Evolutionary conservation across 176 grass and related monocot species (phyloP).

Genomic region (Eleusine coracana): DNA sequence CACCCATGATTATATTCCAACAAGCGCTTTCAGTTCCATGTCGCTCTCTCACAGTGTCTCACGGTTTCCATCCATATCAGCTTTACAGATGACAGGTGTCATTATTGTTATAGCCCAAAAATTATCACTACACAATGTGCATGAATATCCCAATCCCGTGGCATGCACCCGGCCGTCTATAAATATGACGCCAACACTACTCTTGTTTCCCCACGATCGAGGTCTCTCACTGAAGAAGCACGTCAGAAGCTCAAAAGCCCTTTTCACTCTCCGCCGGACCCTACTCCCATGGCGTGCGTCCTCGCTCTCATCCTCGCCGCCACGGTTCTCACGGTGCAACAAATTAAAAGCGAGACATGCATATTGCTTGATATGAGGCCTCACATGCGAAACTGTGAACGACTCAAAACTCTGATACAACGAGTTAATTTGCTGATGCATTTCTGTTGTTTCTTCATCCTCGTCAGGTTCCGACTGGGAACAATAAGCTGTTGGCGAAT

Average conservation of each 20-base stretch:
- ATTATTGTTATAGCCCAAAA: background rate
- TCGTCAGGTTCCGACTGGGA: background rate
- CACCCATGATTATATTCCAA: conserved; percentile 22
- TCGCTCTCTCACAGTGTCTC: conserved; percentile 12
- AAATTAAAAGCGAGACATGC: background rate
- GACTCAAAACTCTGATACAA: background rate
- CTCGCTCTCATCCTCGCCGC: conserved; percentile 26
- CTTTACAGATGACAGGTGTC: background rate
- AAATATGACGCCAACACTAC: background rate
- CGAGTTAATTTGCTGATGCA: background rate
- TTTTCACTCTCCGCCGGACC: background rate
- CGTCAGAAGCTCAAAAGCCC: background rate
- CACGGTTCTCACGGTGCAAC: conserved; percentile 37
- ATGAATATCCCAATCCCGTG: background rate
- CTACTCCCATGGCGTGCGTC: conserved; percentile 33
- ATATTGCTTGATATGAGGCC: background rate
- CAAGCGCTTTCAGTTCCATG: conserved; percentile 2
- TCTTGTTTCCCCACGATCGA: background rate
- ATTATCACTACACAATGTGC: background rate
- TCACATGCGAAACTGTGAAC: background rate
- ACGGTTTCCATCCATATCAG: too few species aligned
- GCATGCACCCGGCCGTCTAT: background rate
- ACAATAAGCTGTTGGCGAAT: background rate
- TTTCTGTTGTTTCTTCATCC: background rate
- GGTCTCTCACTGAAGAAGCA: background rate